Conservation (phyloP, 2,329 filamentous ascomycete genomes). For the Talaromyces verruculosus region DNA sequence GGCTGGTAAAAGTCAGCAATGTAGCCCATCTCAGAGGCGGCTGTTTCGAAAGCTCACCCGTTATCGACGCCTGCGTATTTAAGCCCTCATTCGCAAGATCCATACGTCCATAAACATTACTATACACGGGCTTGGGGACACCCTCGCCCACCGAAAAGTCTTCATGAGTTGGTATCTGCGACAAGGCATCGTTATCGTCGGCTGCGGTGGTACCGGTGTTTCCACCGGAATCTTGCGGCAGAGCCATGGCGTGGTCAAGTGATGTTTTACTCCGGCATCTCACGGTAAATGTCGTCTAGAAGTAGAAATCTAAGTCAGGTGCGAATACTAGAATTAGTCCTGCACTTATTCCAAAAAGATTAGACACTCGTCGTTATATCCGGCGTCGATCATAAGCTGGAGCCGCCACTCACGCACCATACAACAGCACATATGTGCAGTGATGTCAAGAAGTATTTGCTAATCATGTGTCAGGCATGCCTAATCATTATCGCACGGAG, state of each 20-base stretch:
- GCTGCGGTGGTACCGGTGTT: background rate
- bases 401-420: background rate
- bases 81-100: slow-evolving; percentile 18
- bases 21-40: too few relatives aligned
- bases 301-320: background rate
- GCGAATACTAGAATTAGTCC: background rate
- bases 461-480: background rate
- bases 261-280: background rate
- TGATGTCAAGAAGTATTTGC: slow-evolving; percentile 1
- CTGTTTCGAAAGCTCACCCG: background rate
- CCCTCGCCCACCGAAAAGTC: slow-evolving; percentile 16
- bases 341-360: background rate
- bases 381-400: background rate
- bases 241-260: slow-evolving; percentile 12
- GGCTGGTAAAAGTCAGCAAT: slow-evolving; percentile 43
- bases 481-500: background rate
- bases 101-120: slow-evolving; percentile 20
- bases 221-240: background rate
- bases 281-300: background rate
- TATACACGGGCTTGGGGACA: slow-evolving; percentile 15
- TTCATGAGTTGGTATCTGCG: slow-evolving; percentile 8
- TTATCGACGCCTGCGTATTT: slow-evolving; percentile 20
- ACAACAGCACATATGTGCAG: background rate
- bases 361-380: background rate
- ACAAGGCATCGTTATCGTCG: slow-evolving; percentile 7